These are phyloP conservation scores for Agaricus bisporus DNA, from an alignment of 768 basidiomycete species.

Conservation along the genomic window DNA sequence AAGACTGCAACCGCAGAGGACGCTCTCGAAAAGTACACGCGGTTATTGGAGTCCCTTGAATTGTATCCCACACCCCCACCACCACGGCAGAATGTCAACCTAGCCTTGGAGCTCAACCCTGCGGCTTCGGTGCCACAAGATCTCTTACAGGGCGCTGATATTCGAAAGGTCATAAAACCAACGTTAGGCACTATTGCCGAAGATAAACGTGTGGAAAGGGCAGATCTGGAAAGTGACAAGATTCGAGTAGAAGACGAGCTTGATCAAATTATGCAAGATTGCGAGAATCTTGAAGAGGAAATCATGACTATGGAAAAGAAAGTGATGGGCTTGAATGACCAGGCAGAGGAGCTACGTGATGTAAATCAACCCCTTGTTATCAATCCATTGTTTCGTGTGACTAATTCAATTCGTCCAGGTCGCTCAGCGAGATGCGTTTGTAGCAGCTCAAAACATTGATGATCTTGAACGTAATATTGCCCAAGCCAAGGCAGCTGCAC, in stretches of 20 bases:
- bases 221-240: constrained; percentile 66
- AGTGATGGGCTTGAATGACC: constrained; percentile 59
- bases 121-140: constrained; percentile 66
- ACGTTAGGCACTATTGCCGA: constrained; percentile 70
- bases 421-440: constrained; percentile 67
- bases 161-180: constrained; percentile 70
- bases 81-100: constrained; percentile 68
- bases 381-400: neutral
- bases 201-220: constrained; percentile 61
- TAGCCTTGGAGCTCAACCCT: constrained; percentile 76
- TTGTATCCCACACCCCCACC: constrained; percentile 69
- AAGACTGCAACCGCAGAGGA: constrained; percentile 78
- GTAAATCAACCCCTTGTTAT: constrained; percentile 28
- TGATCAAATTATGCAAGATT: constrained; percentile 68
- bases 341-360: constrained; percentile 79
- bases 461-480: constrained; percentile 69
- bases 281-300: constrained; percentile 80
- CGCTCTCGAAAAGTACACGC: constrained; percentile 73
- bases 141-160: constrained; percentile 62
- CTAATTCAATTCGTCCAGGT: constrained; percentile 37
- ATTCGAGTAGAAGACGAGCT: constrained; percentile 81
- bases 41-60: constrained; percentile 66
- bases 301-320: constrained; percentile 70
- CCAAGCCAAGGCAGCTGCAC: constrained; percentile 67
- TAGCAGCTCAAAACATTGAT: constrained; percentile 59